These are phyloP conservation scores for Russula ochroleuca DNA, from an alignment of 768 basidiomycete genomes.

Conservation along the genomic window DNA sequence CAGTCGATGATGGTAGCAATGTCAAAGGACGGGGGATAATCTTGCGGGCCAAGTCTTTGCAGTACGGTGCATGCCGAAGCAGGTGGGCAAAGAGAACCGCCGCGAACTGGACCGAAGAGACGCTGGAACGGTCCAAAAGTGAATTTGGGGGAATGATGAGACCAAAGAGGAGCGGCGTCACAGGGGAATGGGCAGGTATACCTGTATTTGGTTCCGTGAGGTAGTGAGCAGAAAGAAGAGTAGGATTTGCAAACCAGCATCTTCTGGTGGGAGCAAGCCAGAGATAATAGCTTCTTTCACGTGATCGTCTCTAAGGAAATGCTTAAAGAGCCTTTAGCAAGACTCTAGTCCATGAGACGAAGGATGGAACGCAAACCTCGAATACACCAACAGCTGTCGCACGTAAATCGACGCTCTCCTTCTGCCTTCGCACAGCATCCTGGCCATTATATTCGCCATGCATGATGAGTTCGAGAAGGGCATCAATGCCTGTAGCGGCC, in stretches of 20 bases:
- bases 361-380: constrained; percentile 50
- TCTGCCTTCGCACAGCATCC: constrained; percentile 52
- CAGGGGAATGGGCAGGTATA: constrained; percentile 40
- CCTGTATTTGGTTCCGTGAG: constrained; percentile 22
- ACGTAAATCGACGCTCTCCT: constrained; percentile 69
- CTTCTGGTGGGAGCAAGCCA: constrained; percentile 62
- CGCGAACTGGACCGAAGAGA: constrained; percentile 68
- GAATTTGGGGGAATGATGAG: constrained; percentile 59
- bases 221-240: constrained; percentile 32
- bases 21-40: constrained; percentile 48
- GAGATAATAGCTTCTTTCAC: constrained; percentile 64
- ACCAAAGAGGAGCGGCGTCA: constrained; percentile 68
- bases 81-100: constrained; percentile 77
- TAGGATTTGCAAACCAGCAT: constrained; percentile 36
- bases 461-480: constrained; percentile 72
- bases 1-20: constrained; percentile 31
- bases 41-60: constrained; percentile 58
- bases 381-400: constrained; percentile 77
- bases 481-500: constrained; percentile 73
- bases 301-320: constrained; percentile 72
- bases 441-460: constrained; percentile 83
- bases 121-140: constrained; percentile 51
- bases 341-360: not conserved
- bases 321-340: constrained; percentile 40
- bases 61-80: constrained; percentile 59